phyloP scores from a whole-genome alignment of 2,329 filamentous ascomycete species.

The Hymenoscyphus scutula region DNA sequence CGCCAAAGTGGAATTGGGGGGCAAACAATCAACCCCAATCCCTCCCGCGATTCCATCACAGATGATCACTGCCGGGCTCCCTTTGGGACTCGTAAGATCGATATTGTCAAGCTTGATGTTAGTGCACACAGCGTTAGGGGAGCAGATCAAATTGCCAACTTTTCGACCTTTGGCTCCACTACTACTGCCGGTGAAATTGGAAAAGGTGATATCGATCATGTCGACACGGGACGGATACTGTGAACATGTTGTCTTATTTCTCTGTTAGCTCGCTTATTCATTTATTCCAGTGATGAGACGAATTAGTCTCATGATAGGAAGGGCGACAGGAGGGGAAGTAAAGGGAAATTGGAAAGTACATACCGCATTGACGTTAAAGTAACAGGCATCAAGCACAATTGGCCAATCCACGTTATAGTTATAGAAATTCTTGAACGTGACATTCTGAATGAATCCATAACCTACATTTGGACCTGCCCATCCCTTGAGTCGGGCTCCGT shows the following conservation, averaged over 20 bases:
- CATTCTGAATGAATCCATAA: constrained; percentile 59
- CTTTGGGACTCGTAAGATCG: constrained; percentile 50
- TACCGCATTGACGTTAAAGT: constrained; percentile 52
- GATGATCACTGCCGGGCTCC: constrained; percentile 44
- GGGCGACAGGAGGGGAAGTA: not conserved
- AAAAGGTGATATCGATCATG: constrained; percentile 56
- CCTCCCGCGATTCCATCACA: constrained; percentile 46
- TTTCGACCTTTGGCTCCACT: constrained; percentile 54
- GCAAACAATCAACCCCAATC: constrained; percentile 19
- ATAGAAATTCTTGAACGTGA: constrained; percentile 61
- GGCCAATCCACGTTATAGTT: constrained; percentile 57
- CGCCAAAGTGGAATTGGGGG: constrained; percentile 14
- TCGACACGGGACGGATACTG: constrained; percentile 55
- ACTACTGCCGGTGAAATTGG: constrained; percentile 56
- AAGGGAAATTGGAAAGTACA: not conserved
- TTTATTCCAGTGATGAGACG: too few relatives aligned
- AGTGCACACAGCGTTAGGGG: constrained; percentile 54
- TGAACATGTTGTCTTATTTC: constrained; percentile 44
- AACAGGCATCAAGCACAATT: constrained; percentile 60
- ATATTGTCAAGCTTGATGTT: constrained; percentile 56
- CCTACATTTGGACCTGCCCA: constrained; percentile 58
- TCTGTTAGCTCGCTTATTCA: not conserved
- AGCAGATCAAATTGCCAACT: constrained; percentile 55
- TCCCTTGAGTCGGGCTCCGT: constrained; percentile 58
- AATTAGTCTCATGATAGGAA: too few relatives aligned